Conservation (phyloP, 441 rosid species). For the Hura crepitans region DNA sequence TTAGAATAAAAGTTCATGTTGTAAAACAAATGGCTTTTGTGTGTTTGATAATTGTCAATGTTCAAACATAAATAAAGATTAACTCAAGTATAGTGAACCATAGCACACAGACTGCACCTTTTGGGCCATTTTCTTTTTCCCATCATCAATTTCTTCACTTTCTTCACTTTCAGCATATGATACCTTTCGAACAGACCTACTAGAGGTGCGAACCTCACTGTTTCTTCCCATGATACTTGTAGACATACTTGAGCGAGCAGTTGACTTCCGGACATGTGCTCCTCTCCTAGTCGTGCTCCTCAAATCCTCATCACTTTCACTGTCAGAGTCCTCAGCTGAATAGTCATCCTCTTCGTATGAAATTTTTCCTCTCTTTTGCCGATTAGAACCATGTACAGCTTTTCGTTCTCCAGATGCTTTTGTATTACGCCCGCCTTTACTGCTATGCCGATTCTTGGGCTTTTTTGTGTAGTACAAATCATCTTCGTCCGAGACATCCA, state of each 20-base stretch:
- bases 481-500: conserved; percentile 66
- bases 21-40: neutral
- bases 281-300: conserved; percentile 62
- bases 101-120: conserved; percentile 49
- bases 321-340: conserved; percentile 70
- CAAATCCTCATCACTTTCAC: conserved; percentile 61
- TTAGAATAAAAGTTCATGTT: neutral
- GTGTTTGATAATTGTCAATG: neutral
- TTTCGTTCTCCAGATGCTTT: conserved; percentile 53
- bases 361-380: conserved; percentile 60
- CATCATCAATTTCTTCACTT: conserved; percentile 91
- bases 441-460: conserved; percentile 54
- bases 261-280: conserved; percentile 56
- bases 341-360: conserved; percentile 65
- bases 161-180: conserved; percentile 99
- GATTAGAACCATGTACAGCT: conserved; percentile 39
- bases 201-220: conserved; percentile 85
- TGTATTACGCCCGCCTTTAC: conserved; percentile 49
- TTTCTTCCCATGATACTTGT: conserved; percentile 42
- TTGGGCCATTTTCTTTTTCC: conserved; percentile 65
- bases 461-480: conserved; percentile 64
- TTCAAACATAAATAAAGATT: neutral
- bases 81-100: neutral
- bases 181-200: conserved; percentile 87
- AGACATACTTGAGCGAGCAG: conserved; percentile 44